Percentiles rank a stretch among this genome's conserved stretches.
phyloP scores from a whole-genome alignment of 2,329 filamentous ascomycete genomes.

The Penicillium expansum region DNA sequence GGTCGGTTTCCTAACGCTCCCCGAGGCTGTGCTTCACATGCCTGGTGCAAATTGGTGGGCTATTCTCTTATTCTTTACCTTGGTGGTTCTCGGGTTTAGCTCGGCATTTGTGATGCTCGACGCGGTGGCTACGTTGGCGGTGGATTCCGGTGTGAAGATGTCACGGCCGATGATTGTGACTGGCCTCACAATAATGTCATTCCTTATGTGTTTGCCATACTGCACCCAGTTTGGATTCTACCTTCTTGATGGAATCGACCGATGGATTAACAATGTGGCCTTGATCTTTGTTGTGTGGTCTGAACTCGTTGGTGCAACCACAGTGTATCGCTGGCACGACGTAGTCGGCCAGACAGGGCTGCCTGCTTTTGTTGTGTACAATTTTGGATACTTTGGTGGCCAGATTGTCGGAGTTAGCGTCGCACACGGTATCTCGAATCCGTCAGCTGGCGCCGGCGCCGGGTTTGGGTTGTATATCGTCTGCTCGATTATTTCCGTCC shows the following conservation, averaged over 20 bases:
- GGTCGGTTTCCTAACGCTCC: conserved; percentile 58
- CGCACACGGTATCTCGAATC: conserved; percentile 44
- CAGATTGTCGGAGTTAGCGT: conserved; percentile 53
- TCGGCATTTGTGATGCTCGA: conserved; percentile 61
- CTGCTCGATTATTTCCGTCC: conserved; percentile 32
- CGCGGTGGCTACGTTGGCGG: conserved; percentile 53
- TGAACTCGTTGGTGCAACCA: conserved; percentile 54
- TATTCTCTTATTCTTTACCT: conserved; percentile 57
- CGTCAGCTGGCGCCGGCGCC: conserved; percentile 49
- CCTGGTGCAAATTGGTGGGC: conserved; percentile 59
- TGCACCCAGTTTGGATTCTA: conserved; percentile 59
- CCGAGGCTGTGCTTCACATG: conserved; percentile 56
- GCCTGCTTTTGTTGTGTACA: conserved; percentile 50
- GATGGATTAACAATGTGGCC: conserved; percentile 57
- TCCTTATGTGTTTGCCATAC: conserved; percentile 56
- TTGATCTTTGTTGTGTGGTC: conserved; percentile 59
- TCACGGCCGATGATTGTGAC: conserved; percentile 53
- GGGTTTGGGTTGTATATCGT: conserved; percentile 54
- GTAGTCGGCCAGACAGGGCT: conserved; percentile 52
- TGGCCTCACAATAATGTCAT: conserved; percentile 49
- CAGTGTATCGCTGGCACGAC: conserved; percentile 56
- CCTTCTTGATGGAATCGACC: conserved; percentile 54
- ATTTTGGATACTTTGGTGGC: conserved; percentile 54
- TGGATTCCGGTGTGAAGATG: conserved; percentile 52
- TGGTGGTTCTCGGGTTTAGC: conserved; percentile 58